Evolutionary conservation across 495 filamentous ascomycete genomes (phyloP), one percentile per base, ranked within the genome.

Genomic region (Lepidopterella palustris): DNA sequence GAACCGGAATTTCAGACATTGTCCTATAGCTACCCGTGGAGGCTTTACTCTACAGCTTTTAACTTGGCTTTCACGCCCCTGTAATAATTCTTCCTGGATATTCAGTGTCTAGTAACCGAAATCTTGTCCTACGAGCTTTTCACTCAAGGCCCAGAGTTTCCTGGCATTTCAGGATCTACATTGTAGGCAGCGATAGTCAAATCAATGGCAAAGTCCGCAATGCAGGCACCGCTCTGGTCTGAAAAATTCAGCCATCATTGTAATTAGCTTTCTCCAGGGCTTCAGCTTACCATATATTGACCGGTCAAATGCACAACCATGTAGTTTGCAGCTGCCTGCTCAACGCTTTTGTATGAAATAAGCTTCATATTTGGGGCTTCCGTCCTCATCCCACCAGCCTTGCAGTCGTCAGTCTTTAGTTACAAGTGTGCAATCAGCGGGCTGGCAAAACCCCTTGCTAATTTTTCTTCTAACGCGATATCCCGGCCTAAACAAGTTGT

Each of bases 61-160:
- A n/a, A n/a, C n/a, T n/a, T n/a, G n/a, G n/a, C n/a, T n/a, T n/a
- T n/a, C n/a, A n/a, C n/a, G n/a, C n/a, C n/a, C n/a, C n/a, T n/a
- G n/a, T n/a, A n/a, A n/a, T n/a, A n/a, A n/a, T n/a, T n/a, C n/a
- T n/a, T n/a, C n/a, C n/a, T n/a, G n/a, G n/a, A n/a, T n/a, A n/a
- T n/a, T n/a, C n/a, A n/a, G n/a, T n/a, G n/a, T n/a, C n/a, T n/a
- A n/a, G 35, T 42, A 42, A 21, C 11, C 21, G 24, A 79, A 80
- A 53, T 71, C 70, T 57, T 78, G 62, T 3, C 73, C 75, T 0
- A 82, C 71, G 24, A 82, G 62, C 47, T 75, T 63, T 63, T 81
- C 77, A 55, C 80, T 82, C 45, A 78, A 45, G 45, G 64, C 70
- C 80, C 80, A 82, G 11, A 82, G 58, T 45, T 68, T 73, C 23